Conservation (phyloP, 106 monocot genomes). For the Allium fistulosum region DNA sequence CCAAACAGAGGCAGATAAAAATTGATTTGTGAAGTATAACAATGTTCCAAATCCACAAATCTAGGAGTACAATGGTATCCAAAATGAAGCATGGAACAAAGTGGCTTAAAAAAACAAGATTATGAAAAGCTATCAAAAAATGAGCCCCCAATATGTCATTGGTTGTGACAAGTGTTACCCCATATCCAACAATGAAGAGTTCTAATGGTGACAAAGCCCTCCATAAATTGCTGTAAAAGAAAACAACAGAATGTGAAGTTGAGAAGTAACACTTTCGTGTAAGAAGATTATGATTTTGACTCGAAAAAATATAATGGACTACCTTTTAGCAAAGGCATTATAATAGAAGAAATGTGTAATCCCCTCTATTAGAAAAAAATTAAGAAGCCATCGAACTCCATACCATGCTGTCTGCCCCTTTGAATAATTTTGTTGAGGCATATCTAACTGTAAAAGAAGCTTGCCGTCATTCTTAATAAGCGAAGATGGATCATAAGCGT, state of each 20-base stretch:
- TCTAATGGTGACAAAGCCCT: conserved; percentile 69
- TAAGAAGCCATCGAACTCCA: conserved; percentile 73
- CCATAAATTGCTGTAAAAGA: conserved; percentile 68
- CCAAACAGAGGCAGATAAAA: too few relatives aligned
- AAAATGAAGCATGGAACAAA: too few relatives aligned
- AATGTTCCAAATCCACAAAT: too few relatives aligned
- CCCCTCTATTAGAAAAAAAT: conserved; percentile 68
- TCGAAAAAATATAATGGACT: not conserved
- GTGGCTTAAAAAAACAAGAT: too few relatives aligned
- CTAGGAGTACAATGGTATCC: too few relatives aligned
- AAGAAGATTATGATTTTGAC: not conserved
- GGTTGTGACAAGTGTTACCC: conserved; percentile 32
- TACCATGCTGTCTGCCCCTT: conserved; percentile 50
- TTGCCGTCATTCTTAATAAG: too few relatives aligned
- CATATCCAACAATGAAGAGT: conserved; percentile 90
- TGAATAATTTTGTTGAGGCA: conserved; percentile 62
- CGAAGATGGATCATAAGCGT: too few relatives aligned
- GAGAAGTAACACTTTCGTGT: too few relatives aligned
- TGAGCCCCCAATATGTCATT: too few relatives aligned
- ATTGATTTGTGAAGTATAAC: too few relatives aligned
- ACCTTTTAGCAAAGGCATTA: conserved; percentile 91
- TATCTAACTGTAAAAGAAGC: conserved; percentile 52
- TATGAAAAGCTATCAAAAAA: too few relatives aligned
- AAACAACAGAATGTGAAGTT: not conserved
- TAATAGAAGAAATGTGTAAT: conserved; percentile 94